phyloP scores from a whole-genome alignment of 2,329 filamentous ascomycete species.

The Cordyceps cateniannulata region DNA sequence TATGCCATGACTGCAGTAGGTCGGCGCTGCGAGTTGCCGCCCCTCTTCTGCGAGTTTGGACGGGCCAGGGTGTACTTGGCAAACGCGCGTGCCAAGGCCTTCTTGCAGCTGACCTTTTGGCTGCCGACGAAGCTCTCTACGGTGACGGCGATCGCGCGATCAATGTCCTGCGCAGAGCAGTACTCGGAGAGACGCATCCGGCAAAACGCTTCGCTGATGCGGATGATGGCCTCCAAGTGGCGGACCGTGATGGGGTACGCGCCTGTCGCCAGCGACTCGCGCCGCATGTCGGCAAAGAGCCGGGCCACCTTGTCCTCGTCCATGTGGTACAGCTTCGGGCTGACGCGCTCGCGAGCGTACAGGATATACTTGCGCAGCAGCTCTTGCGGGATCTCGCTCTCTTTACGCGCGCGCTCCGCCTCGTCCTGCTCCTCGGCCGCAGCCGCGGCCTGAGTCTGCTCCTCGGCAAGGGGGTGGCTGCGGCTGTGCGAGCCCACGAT shows the following conservation, averaged over 20 bases:
- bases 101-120: conserved; percentile 97
- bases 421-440: conserved; percentile 41
- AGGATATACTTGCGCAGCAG: conserved; percentile 93
- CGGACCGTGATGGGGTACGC: conserved; percentile 97
- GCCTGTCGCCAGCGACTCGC: conserved; percentile 86
- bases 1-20: conserved; percentile 25
- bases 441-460: conserved; percentile 52
- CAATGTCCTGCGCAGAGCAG: conserved; percentile 83
- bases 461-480: conserved; percentile 65
- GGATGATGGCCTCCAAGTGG: conserved; percentile 96
- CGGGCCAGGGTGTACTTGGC: conserved; percentile 76
- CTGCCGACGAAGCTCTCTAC: conserved; percentile 94
- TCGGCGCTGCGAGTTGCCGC: conserved; percentile 15
- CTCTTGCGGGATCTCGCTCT: conserved; percentile 77
- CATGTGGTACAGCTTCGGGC: conserved; percentile 92
- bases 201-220: conserved; percentile 88
- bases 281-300: conserved; percentile 91
- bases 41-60: conserved; percentile 31
- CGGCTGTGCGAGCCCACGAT: conserved; percentile 91
- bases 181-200: conserved; percentile 98
- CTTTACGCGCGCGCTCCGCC: conserved; percentile 22
- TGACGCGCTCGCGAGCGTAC: conserved; percentile 83
- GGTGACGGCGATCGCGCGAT: conserved; percentile 93
- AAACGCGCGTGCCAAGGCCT: conserved; percentile 87
- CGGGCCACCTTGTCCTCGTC: conserved; percentile 95